A percentile compares a stretch with the other conserved stretches of the same genome.
phyloP scores from a whole-genome alignment of 495 filamentous ascomycete genomes.

The Penicillium nucicola region DNA sequence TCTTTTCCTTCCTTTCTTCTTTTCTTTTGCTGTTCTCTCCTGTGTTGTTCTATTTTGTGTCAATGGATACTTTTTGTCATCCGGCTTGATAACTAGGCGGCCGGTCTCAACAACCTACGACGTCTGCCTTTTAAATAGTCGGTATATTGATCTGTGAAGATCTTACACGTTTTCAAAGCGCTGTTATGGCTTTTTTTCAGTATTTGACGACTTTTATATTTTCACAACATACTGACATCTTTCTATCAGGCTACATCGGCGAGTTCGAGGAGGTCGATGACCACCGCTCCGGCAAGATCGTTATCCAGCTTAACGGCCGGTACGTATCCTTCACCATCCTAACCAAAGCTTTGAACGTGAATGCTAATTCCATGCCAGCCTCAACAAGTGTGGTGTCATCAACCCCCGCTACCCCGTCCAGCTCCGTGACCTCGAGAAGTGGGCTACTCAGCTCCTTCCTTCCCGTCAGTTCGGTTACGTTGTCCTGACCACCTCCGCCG shows the following conservation, averaged over 20 bases:
- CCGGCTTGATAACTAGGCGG: conserved; percentile 99
- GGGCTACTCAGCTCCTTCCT: conserved; percentile 96
- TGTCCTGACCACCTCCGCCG: conserved; percentile 96
- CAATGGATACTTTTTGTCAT: conserved; percentile 9
- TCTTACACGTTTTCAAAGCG: conserved; percentile 85
- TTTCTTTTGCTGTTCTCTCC: conserved; percentile 2
- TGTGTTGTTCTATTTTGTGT: conserved; percentile 1
- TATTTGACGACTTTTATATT: conserved; percentile 88
- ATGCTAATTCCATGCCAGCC: conserved; percentile 37
- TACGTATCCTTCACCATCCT: conserved; percentile 17
- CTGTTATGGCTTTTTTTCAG: conserved; percentile 52
- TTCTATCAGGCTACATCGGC: conserved; percentile 85
- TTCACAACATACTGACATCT: conserved; percentile 75
- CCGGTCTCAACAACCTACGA: conserved; percentile 75
- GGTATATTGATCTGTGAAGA: conserved; percentile 79
- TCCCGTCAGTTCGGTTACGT: conserved; percentile 99
- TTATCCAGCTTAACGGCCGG: conserved; percentile 90
- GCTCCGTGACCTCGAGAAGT: conserved; percentile 96
- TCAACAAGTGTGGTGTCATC: conserved; percentile 99
- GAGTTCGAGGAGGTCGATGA: conserved; percentile 99
- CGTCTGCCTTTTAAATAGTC: conserved; percentile 98
- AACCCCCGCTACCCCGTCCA: conserved; percentile 97
- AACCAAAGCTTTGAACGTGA: neutral
- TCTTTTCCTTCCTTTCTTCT: conserved; percentile 10
- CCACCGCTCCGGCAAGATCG: conserved; percentile 97